phyloP scores from a whole-genome alignment of 768 basidiomycete species.

The Coprinopsis cinerea region DNA sequence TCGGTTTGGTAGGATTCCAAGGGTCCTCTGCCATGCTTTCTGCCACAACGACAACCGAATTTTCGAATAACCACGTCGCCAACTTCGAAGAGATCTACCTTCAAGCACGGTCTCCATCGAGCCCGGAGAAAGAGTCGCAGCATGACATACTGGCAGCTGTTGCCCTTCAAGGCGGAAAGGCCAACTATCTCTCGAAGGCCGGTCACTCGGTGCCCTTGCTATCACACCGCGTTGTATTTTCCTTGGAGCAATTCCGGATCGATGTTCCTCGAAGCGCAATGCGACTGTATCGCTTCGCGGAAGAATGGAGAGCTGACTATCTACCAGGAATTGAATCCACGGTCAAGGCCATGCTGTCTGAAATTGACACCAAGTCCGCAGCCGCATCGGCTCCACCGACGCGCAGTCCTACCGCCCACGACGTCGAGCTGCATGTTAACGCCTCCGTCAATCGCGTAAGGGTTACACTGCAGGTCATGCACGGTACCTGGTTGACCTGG shows the following conservation, averaged over 20 bases:
- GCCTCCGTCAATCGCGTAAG: constrained; percentile 44
- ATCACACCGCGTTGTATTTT: constrained; percentile 27
- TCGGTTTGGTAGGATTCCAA: constrained; percentile 39
- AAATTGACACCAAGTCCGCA: constrained; percentile 40
- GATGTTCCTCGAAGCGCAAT: constrained; percentile 78
- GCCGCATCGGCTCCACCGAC: constrained; percentile 25
- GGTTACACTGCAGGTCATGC: constrained; percentile 77
- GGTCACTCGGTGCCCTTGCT: constrained; percentile 26
- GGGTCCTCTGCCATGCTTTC: constrained; percentile 30
- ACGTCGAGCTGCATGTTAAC: constrained; percentile 42
- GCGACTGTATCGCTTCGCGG: constrained; percentile 68
- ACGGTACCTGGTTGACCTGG: constrained; percentile 84
- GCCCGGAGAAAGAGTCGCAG: constrained; percentile 31
- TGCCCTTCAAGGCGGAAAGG: constrained; percentile 37
- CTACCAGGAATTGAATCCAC: constrained; percentile 69
- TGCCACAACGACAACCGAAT: constrained; percentile 22
- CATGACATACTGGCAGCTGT: constrained; percentile 61
- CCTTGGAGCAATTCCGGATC: constrained; percentile 41
- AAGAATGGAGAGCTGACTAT: constrained; percentile 80
- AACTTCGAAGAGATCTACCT: constrained; percentile 48
- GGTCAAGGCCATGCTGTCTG: constrained; percentile 57
- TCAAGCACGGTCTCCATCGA: constrained; percentile 50
- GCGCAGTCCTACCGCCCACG: constrained; percentile 17
- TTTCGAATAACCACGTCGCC: constrained; percentile 43
- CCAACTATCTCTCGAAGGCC: constrained; percentile 31